Evolutionary conservation across 2,329 filamentous ascomycete genomes (phyloP).

Genomic region (Tothia fuscella): DNA sequence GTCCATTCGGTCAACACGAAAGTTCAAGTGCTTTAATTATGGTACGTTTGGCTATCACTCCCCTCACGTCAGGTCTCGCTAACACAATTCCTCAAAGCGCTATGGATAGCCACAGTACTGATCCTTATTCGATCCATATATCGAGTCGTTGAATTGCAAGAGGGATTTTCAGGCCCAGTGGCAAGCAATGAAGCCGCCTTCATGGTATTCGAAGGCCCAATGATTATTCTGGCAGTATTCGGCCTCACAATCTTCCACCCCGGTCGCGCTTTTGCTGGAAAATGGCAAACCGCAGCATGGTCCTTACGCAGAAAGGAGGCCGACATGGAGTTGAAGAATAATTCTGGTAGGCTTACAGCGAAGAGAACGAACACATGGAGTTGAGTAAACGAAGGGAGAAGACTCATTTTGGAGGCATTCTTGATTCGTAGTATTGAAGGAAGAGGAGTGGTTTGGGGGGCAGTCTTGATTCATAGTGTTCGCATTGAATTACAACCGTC

Average conservation of each 20-base stretch:
- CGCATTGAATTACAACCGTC: background rate
- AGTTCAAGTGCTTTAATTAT: slow-evolving; percentile 2
- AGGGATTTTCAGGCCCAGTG: slow-evolving; percentile 33
- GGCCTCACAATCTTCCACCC: slow-evolving; percentile 38
- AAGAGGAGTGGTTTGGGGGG: background rate
- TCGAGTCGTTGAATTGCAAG: slow-evolving; percentile 36
- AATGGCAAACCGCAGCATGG: slow-evolving; percentile 10
- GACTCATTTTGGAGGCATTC: background rate
- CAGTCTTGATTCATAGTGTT: background rate
- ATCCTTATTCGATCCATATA: slow-evolving; percentile 38
- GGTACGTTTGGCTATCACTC: background rate
- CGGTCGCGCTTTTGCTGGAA: slow-evolving; percentile 17
- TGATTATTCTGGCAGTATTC: slow-evolving; percentile 37
- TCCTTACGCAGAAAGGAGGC: background rate
- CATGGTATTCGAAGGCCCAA: slow-evolving; percentile 41
- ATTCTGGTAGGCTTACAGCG: too few relatives aligned
- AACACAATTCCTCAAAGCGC: slow-evolving; percentile 15
- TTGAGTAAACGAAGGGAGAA: background rate
- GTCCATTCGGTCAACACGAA: background rate
- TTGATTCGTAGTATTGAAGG: background rate
- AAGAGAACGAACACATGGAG: too few relatives aligned
- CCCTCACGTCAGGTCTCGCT: slow-evolving; percentile 13
- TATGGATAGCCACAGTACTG: slow-evolving; percentile 29
- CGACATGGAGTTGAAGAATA: too few relatives aligned
- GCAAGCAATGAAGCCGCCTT: slow-evolving; percentile 38